Conservation (phyloP, 345 rosid genomes). For the Noccaea caerulescens region DNA sequence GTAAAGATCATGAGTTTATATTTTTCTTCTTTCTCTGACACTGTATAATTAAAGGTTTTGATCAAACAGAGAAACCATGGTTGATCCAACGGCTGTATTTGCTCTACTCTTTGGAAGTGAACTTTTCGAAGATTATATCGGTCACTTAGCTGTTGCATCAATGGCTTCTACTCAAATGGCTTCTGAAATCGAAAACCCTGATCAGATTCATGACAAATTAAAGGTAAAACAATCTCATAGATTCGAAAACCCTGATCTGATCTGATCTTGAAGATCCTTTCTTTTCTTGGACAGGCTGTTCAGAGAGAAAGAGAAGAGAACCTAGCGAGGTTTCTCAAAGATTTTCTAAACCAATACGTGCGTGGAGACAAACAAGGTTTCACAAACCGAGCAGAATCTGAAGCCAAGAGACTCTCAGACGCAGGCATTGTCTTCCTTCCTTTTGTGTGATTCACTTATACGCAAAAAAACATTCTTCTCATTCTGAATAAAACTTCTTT, state of each 20-base stretch:
- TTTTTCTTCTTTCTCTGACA: slow-evolving; percentile 11
- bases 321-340: slow-evolving; percentile 67
- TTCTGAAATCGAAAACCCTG: slow-evolving; percentile 50
- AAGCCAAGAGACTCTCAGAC: slow-evolving; percentile 78
- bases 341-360: slow-evolving; percentile 73
- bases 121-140: slow-evolving; percentile 83
- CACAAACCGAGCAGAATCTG: slow-evolving; percentile 67
- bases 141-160: slow-evolving; percentile 88
- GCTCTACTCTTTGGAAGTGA: slow-evolving; percentile 97
- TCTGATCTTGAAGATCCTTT: slow-evolving; percentile 1
- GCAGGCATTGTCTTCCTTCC: slow-evolving; percentile 58
- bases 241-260: no score
- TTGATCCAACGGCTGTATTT: slow-evolving; percentile 88
- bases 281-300: slow-evolving; percentile 56
- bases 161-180: slow-evolving; percentile 71
- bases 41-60: not conserved
- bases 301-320: slow-evolving; percentile 97
- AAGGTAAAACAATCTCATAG: slow-evolving; percentile 55
- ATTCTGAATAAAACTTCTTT: slow-evolving; percentile 6
- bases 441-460: not conserved
- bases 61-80: slow-evolving; percentile 67
- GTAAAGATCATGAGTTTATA: not conserved
- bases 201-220: slow-evolving; percentile 60
- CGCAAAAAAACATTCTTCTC: not conserved
- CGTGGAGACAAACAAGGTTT: slow-evolving; percentile 80